These are phyloP conservation scores for Pleurotus tuoliensis DNA, from an alignment of 768 basidiomycete species.

Conservation along the genomic window DNA sequence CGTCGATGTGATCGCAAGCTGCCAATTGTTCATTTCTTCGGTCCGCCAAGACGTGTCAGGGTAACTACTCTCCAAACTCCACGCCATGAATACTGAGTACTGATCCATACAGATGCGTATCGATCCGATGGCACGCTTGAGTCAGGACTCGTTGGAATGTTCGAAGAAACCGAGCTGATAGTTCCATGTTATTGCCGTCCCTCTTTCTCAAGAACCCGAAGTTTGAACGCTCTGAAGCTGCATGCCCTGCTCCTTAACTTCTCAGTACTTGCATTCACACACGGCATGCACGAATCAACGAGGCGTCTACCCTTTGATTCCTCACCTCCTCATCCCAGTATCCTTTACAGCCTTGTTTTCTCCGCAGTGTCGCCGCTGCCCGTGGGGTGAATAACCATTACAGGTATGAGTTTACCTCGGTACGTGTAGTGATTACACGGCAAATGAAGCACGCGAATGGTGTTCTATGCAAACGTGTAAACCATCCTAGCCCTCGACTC, in stretches of 20 bases:
- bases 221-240: too few species aligned
- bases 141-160: not conserved
- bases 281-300: slow-evolving; percentile 1
- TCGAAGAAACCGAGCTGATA: not conserved
- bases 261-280: not conserved
- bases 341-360: not conserved
- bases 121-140: not conserved
- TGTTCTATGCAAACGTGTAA: not conserved
- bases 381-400: not conserved
- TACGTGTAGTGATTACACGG: not conserved
- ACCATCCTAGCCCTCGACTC: not conserved
- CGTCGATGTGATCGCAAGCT: not conserved
- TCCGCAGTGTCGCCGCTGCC: slow-evolving; percentile 1
- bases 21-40: not conserved
- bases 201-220: too few species aligned
- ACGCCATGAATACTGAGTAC: too few species aligned
- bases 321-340: too few species aligned
- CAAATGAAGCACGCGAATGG: too few species aligned
- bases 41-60: too few species aligned
- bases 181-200: not conserved
- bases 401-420: not conserved
- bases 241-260: too few species aligned
- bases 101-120: not conserved
- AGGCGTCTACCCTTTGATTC: not conserved
- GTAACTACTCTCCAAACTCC: too few species aligned